Evolutionary conservation across 805 yeast species (phyloP).

Genomic region (Saturnispora halmiae): DNA sequence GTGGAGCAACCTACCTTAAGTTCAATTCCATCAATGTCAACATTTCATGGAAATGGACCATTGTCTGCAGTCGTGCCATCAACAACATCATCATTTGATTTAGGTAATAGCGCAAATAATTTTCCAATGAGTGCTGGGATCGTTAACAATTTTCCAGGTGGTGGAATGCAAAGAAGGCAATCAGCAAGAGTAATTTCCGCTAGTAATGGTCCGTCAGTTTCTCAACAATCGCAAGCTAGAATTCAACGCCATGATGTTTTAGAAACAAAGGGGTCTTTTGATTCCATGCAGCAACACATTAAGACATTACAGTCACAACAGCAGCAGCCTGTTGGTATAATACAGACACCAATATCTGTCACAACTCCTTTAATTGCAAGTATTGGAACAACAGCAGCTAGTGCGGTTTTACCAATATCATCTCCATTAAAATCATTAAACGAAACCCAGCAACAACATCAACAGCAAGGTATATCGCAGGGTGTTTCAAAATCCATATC

Average conservation of each 20-base stretch:
- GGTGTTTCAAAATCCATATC: not conserved
- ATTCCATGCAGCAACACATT: constrained; percentile 21
- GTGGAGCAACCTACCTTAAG: constrained; percentile 29
- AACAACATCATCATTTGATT: not conserved
- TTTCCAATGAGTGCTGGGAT: constrained; percentile 8
- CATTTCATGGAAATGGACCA: constrained; percentile 20
- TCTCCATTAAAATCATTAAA: constrained; percentile 21
- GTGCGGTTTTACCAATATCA: constrained; percentile 26
- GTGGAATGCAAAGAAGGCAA: constrained; percentile 2
- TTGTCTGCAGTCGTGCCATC: constrained; percentile 10
- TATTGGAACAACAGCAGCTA: constrained; percentile 29
- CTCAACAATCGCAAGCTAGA: not conserved
- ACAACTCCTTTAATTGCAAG: constrained; percentile 31
- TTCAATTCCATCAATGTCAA: constrained; percentile 30
- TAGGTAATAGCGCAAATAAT: not conserved
- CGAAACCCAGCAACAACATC: not conserved
- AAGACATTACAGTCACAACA: constrained; percentile 16
- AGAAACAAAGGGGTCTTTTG: constrained; percentile 11
- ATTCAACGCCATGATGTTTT: constrained; percentile 11
- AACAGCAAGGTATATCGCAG: not conserved
- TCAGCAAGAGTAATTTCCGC: constrained; percentile 2
- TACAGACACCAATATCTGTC: constrained; percentile 19
- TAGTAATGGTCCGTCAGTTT: too few relatives aligned
- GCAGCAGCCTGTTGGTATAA: not conserved
- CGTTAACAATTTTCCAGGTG: constrained; percentile 4